phyloP scores from a whole-genome alignment of 1,284 basidiomycete genomes.

The Moesziomyces sp. region DNA sequence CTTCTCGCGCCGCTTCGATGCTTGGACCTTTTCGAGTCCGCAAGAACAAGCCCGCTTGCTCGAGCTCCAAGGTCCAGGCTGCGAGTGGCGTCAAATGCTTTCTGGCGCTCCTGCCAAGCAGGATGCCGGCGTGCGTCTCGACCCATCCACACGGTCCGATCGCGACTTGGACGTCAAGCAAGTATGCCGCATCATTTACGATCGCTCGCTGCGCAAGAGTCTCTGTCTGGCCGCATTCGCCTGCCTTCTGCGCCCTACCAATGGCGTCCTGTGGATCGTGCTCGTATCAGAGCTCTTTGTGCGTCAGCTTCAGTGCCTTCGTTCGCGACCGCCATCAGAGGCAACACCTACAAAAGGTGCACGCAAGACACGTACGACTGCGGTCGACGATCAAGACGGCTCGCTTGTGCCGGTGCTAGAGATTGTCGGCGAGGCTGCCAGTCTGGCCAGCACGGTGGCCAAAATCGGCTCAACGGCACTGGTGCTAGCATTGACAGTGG shows the following conservation, averaged over 20 bases:
- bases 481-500: slow-evolving; percentile 71
- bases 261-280: slow-evolving; percentile 83
- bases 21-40: slow-evolving; percentile 4
- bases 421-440: slow-evolving; percentile 16
- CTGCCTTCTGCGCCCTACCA: slow-evolving; percentile 86
- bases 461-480: slow-evolving; percentile 68
- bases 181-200: slow-evolving; percentile 13
- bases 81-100: slow-evolving; percentile 10
- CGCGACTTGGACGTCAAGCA: slow-evolving; percentile 16
- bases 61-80: slow-evolving; percentile 6
- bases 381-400: neutral
- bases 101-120: neutral
- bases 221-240: slow-evolving; percentile 74
- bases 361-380: neutral
- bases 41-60: slow-evolving; percentile 6
- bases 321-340: neutral
- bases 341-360: neutral
- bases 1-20: slow-evolving; percentile 13
- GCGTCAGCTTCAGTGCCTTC: slow-evolving; percentile 11
- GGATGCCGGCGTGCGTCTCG: neutral
- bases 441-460: slow-evolving; percentile 4
- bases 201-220: slow-evolving; percentile 15
- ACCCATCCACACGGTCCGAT: slow-evolving; percentile 9
- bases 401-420: slow-evolving; percentile 25
- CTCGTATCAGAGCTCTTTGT: slow-evolving; percentile 31